These are phyloP conservation scores for Papiliotrema flavescens DNA, from an alignment of 1,284 basidiomycete species.

Conservation along the genomic window DNA sequence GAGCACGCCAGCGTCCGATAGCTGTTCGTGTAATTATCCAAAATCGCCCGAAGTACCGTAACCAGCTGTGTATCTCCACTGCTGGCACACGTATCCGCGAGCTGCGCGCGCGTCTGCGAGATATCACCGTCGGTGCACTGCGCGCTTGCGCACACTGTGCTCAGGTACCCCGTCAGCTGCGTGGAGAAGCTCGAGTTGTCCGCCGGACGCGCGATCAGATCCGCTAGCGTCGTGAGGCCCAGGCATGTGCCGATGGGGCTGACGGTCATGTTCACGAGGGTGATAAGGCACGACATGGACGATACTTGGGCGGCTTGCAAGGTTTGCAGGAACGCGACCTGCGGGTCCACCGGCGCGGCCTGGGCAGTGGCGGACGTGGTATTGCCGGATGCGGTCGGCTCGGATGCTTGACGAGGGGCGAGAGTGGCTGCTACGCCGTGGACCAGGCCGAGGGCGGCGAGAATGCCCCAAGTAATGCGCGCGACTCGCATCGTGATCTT, in stretches of 20 bases:
- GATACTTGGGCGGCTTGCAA: slow-evolving; percentile 33
- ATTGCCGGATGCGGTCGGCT: slow-evolving; percentile 5
- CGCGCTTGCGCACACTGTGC: slow-evolving; percentile 14
- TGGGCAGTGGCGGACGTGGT: neutral
- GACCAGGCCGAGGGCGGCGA: neutral
- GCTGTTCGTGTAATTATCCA: slow-evolving; percentile 30
- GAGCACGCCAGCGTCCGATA: slow-evolving; percentile 35
- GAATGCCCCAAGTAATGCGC: neutral
- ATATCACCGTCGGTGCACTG: slow-evolving; percentile 21
- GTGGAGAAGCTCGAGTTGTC: slow-evolving; percentile 17
- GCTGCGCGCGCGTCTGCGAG: slow-evolving; percentile 13
- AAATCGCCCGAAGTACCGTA: slow-evolving; percentile 15
- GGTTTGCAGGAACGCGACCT: slow-evolving; percentile 31
- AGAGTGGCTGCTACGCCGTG: neutral
- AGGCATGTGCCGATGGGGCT: slow-evolving; percentile 31
- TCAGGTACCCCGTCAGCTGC: slow-evolving; percentile 26
- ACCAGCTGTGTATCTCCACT: slow-evolving; percentile 15
- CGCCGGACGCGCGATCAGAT: slow-evolving; percentile 18
- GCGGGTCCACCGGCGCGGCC: neutral
- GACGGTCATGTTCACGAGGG: slow-evolving; percentile 37
- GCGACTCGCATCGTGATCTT: neutral
- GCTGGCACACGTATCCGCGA: slow-evolving; percentile 16
- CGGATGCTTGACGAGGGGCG: neutral
- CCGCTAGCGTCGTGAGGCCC: slow-evolving; percentile 20
- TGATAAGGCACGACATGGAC: slow-evolving; percentile 37